phyloP scores from a whole-genome alignment of 2,329 filamentous ascomycete genomes.

The Fusarium floridanum region DNA sequence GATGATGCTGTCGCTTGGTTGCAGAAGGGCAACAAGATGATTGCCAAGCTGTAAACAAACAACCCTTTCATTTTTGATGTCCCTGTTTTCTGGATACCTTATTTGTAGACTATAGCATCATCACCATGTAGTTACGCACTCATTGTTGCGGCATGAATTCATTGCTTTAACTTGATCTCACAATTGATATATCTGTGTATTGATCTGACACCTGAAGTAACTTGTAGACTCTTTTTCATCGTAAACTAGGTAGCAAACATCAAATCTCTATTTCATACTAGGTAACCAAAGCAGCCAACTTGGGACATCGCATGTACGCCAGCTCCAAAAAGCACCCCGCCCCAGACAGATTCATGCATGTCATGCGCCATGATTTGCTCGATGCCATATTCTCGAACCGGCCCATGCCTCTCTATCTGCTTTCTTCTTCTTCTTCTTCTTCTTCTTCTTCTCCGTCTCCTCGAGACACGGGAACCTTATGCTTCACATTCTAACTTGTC shows the following conservation, averaged over 20 bases:
- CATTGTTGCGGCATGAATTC: conserved; percentile 19
- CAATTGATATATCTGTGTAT: too few relatives aligned
- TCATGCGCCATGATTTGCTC: conserved; percentile 23
- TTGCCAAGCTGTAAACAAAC: conserved; percentile 76
- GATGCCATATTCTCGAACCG: conserved; percentile 19
- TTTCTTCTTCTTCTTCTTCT: conserved; percentile 25
- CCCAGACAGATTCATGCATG: conserved; percentile 38
- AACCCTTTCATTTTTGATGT: conserved; percentile 8
- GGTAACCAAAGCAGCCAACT: conserved; percentile 48
- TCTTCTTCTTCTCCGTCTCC: conserved; percentile 23
- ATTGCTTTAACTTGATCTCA: neutral
- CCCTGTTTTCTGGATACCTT: conserved; percentile 29
- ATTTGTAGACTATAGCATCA: conserved; percentile 44
- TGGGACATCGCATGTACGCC: conserved; percentile 49
- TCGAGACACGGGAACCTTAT: conserved; percentile 19
- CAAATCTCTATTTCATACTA: conserved; percentile 52
- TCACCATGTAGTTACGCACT: conserved; percentile 23
- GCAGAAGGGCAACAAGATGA: conserved; percentile 75
- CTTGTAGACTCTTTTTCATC: conserved; percentile 7
- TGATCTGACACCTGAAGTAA: neutral
- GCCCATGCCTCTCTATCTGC: conserved; percentile 19
- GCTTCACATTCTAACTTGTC: conserved; percentile 5
- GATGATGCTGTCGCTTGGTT: conserved; percentile 80
- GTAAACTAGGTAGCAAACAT: conserved; percentile 34
- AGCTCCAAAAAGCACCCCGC: conserved; percentile 45